Evolutionary conservation across 495 filamentous ascomycete species (phyloP).

Genomic region (Tuber indicum): DNA sequence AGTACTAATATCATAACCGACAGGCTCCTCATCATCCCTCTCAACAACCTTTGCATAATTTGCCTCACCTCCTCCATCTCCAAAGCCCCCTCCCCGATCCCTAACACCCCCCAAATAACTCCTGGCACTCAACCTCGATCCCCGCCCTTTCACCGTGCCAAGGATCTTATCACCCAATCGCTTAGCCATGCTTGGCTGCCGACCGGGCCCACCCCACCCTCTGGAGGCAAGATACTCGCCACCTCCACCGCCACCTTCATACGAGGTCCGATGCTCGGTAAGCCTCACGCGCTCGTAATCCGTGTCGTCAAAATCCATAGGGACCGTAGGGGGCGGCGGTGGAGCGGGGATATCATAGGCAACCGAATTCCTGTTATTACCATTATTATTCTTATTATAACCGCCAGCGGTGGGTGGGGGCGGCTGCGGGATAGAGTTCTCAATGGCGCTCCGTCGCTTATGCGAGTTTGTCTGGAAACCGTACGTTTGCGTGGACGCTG

Average conservation of each 20-base stretch:
- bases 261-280: slow-evolving; percentile 6
- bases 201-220: not conserved
- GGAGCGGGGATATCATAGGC: slow-evolving; percentile 26
- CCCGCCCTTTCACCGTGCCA: slow-evolving; percentile 20
- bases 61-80: slow-evolving; percentile 15
- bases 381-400: not conserved
- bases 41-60: slow-evolving; percentile 21
- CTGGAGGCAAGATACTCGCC: not conserved
- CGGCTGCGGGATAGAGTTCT: not conserved
- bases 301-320: slow-evolving; percentile 18
- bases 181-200: slow-evolving; percentile 27
- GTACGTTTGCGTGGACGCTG: not conserved
- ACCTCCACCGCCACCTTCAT: slow-evolving; percentile 13
- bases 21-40: slow-evolving; percentile 21
- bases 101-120: slow-evolving; percentile 12
- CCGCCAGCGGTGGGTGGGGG: not conserved
- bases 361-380: slow-evolving; percentile 8
- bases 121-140: slow-evolving; percentile 11
- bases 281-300: slow-evolving; percentile 21
- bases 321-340: slow-evolving; percentile 22
- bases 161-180: slow-evolving; percentile 24
- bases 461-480: slow-evolving; percentile 1
- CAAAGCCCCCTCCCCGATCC: slow-evolving; percentile 2
- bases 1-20: slow-evolving; percentile 32
- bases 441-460: not conserved